phyloP scores from a whole-genome alignment of 176 grass and related monocot genomes.

The Carex pumila region DNA sequence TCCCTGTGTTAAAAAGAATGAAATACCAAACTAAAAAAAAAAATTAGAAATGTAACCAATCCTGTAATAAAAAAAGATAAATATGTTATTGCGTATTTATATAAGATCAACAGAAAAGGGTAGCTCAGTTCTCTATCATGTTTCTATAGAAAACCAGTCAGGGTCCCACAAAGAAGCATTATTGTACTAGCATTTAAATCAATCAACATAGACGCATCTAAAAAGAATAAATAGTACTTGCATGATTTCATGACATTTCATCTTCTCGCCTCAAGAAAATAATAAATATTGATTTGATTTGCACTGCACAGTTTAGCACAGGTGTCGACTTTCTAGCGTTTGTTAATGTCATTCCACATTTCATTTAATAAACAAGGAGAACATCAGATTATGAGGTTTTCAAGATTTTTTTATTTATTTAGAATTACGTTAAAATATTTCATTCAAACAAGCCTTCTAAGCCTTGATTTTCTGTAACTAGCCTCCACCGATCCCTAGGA shows the following conservation, averaged over 20 bases:
- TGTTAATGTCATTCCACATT: background rate
- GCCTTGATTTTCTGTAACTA: no score
- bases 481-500: no score
- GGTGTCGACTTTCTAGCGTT: background rate
- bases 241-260: conserved; percentile 5
- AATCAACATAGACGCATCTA: background rate
- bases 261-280: background rate
- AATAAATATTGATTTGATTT: background rate
- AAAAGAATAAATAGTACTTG: background rate
- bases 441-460: no score
- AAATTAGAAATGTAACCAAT: background rate
- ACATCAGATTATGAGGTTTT: background rate
- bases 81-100: background rate
- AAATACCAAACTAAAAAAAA: background rate
- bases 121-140: no score
- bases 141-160: background rate
- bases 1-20: background rate
- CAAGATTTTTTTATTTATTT: no score
- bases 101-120: no score
- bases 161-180: conserved; percentile 3
- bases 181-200: background rate
- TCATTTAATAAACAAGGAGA: background rate
- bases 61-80: background rate
- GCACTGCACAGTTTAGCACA: background rate
- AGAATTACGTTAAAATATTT: no score